Base-by-base conservation (phyloP, 1,284 basidiomycete species). In the Malassezia nana region DNA sequence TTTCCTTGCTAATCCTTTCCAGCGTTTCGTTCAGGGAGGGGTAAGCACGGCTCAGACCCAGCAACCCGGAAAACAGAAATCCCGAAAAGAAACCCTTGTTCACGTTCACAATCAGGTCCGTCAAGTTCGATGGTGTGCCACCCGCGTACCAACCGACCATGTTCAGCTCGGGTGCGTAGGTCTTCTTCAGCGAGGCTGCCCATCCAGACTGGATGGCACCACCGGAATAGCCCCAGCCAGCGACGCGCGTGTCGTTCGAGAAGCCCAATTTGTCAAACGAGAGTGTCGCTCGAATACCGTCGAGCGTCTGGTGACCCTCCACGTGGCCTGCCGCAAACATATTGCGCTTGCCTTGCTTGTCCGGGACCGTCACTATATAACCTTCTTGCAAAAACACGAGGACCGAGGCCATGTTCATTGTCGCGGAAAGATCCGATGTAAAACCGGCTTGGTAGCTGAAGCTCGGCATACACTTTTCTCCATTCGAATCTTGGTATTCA, bases 361-460 rank as follows among this genome's bases (percentile, higher is more conserved):
- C 69, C 6, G 67, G 32, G 3, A 62, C 51, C 6, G 65, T 60
- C 7, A 67, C 60, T 39, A 66, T 62, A 55, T 64, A 67, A 28
- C 66, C 68, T 26, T 20, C 15, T 12, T 42, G 7, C 16, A 52
- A 30, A 28, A 33, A 25, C 7, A 25, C 5, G 4, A 13, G 38
- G 3, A 3, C 31, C 12, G 32, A 38, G 22, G 35, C 26, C 13
- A 15, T 35, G 10, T 32, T n/a, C 31, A 7, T 5, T 13, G 15
- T 18, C 6, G 12, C 18, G n/a, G 29, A 5, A 16, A 13, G 25
- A 40, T 24, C 20, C 28, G 9, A 10, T 16, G 16, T 12, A 32
- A 1, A 25, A 41, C 39, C 39, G 4, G 20, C 20, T 7, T 56
- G 35, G 35, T 56, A 58, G 40, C 41, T 55, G 46, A 55, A 66